These are phyloP conservation scores for Linaria vulgaris DNA, from an alignment of 257 asterid genomes.

Conservation along the genomic window DNA sequence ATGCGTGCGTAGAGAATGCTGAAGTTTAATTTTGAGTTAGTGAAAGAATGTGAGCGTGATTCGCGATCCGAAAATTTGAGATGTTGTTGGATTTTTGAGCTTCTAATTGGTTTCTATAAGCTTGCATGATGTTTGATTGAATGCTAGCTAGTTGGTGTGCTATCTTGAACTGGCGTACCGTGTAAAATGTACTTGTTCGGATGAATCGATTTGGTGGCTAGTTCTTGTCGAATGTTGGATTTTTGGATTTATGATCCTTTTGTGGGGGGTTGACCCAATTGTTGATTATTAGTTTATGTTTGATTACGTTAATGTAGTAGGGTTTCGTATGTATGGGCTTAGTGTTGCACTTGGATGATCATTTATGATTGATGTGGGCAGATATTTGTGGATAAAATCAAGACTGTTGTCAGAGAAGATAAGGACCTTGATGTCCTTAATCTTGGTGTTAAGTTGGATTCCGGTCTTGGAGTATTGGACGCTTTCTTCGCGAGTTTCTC, in stretches of 20 bases:
- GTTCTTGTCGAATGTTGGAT: background rate
- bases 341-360: conserved; percentile 11
- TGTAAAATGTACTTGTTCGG: background rate
- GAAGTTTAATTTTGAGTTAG: background rate
- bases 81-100: background rate
- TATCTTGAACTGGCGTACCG: background rate
- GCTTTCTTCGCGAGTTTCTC: conserved; percentile 89
- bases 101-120: too few relatives aligned
- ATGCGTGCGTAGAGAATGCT: background rate
- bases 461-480: conserved; percentile 86
- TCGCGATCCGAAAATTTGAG: background rate
- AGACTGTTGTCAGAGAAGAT: conserved; percentile 41
- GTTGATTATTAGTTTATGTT: background rate
- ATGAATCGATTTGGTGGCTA: background rate
- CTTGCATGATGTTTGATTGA: background rate
- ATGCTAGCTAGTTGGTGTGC: background rate
- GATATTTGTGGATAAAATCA: conserved; percentile 67
- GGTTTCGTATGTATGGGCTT: background rate
- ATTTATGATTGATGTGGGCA: conserved; percentile 30
- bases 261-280: background rate
- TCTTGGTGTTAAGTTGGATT: conserved; percentile 51
- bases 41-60: background rate
- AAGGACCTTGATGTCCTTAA: conserved; percentile 42
- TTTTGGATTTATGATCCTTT: background rate
- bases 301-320: background rate